A percentile compares a stretch with the other conserved stretches of the same genome.
phyloP scores from a whole-genome alignment of 1,139 yeast species.

The Geotrichum cucujoidarum region DNA sequence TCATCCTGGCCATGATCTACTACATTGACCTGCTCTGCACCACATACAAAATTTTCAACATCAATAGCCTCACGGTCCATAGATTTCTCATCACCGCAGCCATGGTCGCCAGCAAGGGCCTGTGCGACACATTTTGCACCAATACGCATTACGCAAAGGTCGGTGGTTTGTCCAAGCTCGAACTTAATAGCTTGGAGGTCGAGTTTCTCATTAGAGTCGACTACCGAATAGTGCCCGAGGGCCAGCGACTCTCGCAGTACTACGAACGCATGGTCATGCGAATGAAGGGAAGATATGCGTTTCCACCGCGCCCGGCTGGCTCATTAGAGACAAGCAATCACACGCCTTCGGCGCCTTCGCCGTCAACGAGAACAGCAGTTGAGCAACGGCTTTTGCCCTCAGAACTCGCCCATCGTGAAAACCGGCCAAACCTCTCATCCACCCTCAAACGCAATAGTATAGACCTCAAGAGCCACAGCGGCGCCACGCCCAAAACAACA shows the following conservation, averaged over 20 bases:
- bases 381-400: conserved; percentile 22
- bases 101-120: conserved; percentile 83
- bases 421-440: conserved; percentile 19
- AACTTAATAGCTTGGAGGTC: conserved; percentile 78
- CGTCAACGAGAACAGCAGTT: no score
- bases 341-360: neutral
- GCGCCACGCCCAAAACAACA: neutral
- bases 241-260: conserved; percentile 37
- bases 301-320: conserved; percentile 11
- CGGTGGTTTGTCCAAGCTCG: conserved; percentile 86
- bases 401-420: conserved; percentile 22
- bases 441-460: conserved; percentile 17
- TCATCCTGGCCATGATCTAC: conserved; percentile 73
- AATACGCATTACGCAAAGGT: conserved; percentile 92
- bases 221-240: conserved; percentile 63
- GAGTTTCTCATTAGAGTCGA: conserved; percentile 79
- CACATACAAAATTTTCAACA: conserved; percentile 72
- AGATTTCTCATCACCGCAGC: conserved; percentile 87
- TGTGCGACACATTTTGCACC: conserved; percentile 92
- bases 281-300: conserved; percentile 25
- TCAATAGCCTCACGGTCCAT: conserved; percentile 90
- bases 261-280: conserved; percentile 35
- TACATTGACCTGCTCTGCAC: conserved; percentile 81
- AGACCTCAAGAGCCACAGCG: neutral
- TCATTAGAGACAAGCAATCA: neutral